A percentile compares a stretch with the other conserved stretches of the same genome.
Evolutionary conservation across 768 basidiomycete genomes (phyloP).

Genomic region (Tubosaeta sp.): DNA sequence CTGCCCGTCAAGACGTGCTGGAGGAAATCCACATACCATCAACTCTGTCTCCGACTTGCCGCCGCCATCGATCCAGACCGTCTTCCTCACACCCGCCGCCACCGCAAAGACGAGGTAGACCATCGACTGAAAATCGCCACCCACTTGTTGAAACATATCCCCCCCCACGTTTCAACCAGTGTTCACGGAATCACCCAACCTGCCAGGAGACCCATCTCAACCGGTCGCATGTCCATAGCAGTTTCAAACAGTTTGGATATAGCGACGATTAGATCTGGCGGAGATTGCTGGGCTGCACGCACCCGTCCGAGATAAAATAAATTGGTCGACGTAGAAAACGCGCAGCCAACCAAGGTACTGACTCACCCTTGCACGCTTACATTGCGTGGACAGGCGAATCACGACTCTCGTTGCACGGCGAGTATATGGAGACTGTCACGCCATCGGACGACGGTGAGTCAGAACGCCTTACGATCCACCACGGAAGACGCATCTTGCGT

Average conservation of each 20-base stretch:
- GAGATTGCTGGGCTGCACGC: constrained; percentile 10
- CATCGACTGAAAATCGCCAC: constrained; percentile 7
- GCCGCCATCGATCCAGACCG: background rate
- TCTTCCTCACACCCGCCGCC: constrained; percentile 24
- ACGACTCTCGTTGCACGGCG: background rate
- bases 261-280: constrained; percentile 10
- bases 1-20: background rate
- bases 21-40: constrained; percentile 5
- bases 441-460: background rate
- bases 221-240: background rate
- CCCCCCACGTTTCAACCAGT: background rate
- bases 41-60: constrained; percentile 3
- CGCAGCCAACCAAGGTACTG: background rate
- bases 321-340: background rate
- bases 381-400: background rate
- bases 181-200: background rate
- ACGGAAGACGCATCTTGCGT: background rate
- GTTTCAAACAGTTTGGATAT: background rate
- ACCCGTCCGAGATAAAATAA: background rate
- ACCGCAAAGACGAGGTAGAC: constrained; percentile 14
- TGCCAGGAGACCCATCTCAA: background rate
- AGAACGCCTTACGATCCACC: constrained; percentile 9
- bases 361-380: constrained; percentile 1
- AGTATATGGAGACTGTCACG: background rate
- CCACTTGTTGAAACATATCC: constrained; percentile 9